Base-by-base conservation (phyloP, 768 basidiomycete genomes). In the Gloeophyllum trabeum region DNA sequence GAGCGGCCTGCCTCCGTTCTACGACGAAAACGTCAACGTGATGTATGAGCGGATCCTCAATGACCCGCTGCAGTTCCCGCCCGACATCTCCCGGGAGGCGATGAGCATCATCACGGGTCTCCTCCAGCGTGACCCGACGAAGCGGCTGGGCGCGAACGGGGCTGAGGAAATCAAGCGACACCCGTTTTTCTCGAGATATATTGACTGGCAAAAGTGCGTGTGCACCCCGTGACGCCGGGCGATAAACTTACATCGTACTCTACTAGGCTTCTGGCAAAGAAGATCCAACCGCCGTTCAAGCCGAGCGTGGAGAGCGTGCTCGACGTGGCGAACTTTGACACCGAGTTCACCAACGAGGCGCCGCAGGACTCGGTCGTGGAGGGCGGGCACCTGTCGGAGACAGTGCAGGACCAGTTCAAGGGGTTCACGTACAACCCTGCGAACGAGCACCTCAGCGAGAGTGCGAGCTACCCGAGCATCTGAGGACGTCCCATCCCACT, bases 281-380 rank as follows among this genome's bases (percentile, higher is more conserved):
- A 94, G 70, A 93, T 96, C 41, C 90, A 92, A 54, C 92, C 94
- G 1, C 87, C 90, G 5, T 98, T 97, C 70, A 99, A 99, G 64
- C 94, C 94, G 10, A 87, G 84, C 49, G 94, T 98, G 48, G 91
- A 93, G 67, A 85, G 83, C 42, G 92, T 92, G 1, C 75, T 96
- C 35, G 93, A 96, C 58, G 91, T 93, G 18, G 89, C 83, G 44
- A 91, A 97, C 69, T 98, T 99, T 64, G 96, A 98, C 61, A 76
- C 90, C 20, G 94, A 98, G 61, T 99, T 99, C 58, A 97, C 93
- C 22, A 87, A 82, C 46, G 94, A 99, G 59, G 82, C 88, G 43
- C 85, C 93, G 2, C 79, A 89, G 52, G 94, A 99, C 61, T 93
- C 90, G 1, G 92, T 98, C 42, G 94, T 99, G 28, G 88, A 87